phyloP scores from a whole-genome alignment of 805 yeast genomes.

The Spathaspora passalidarum region DNA sequence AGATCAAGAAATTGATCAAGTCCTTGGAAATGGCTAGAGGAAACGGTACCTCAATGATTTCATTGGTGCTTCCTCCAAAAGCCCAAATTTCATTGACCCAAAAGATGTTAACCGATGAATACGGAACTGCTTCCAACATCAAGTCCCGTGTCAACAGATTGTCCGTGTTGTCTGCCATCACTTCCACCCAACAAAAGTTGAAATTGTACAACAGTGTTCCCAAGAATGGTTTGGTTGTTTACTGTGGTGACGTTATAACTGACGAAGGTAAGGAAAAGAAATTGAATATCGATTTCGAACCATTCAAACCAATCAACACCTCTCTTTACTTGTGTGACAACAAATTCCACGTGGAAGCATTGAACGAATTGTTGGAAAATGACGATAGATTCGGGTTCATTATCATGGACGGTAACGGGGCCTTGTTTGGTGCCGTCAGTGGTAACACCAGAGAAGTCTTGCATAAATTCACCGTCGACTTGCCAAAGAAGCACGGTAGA shows the following conservation, averaged over 20 bases:
- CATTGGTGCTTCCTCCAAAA: conserved; percentile 91
- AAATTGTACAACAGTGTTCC: conserved; percentile 89
- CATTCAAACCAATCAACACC: conserved; percentile 98
- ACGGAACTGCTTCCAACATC: conserved; percentile 97
- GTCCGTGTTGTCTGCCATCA: conserved; percentile 93
- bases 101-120: conserved; percentile 95
- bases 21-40: conserved; percentile 90
- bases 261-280: conserved; percentile 98
- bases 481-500: conserved; percentile 99
- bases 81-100: conserved; percentile 86
- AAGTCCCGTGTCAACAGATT: conserved; percentile 96
- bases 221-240: conserved; percentile 89
- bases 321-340: conserved; percentile 92
- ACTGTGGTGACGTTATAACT: conserved; percentile 97
- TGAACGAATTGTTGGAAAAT: conserved; percentile 87
- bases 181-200: conserved; percentile 95
- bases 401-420: conserved; percentile 99
- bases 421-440: conserved; percentile 88
- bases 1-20: conserved; percentile 90
- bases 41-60: conserved; percentile 98
- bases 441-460: conserved; percentile 97
- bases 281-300: conserved; percentile 95
- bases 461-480: conserved; percentile 92
- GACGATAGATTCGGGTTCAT: conserved; percentile 98
- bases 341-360: conserved; percentile 96